Evolutionary conservation across 345 rosid species (phyloP).

Genomic region (Dipteronia sinensis): DNA sequence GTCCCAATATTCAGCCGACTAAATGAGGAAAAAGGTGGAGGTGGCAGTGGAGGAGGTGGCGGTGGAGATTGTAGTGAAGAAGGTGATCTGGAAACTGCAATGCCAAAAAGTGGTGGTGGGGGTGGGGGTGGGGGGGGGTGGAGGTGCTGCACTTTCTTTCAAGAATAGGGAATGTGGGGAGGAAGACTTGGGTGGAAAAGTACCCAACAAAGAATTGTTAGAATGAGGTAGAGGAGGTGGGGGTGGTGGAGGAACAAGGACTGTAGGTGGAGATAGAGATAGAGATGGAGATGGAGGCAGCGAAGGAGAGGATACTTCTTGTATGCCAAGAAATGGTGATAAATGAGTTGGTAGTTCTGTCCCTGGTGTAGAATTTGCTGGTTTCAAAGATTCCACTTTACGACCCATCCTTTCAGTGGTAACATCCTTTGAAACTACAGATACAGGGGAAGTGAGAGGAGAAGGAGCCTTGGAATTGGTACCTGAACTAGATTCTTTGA

Average conservation of each 20-base stretch:
- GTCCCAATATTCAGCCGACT: constrained; percentile 28
- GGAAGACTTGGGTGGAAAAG: constrained; percentile 9
- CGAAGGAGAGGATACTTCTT: constrained; percentile 32
- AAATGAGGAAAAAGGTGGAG: constrained; percentile 33
- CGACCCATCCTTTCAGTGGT: constrained; percentile 16
- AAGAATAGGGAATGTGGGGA: neutral
- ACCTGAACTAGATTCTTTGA: constrained; percentile 50
- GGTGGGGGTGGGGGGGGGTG: constrained; percentile 19
- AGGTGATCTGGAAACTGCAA: constrained; percentile 27
- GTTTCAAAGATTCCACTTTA: constrained; percentile 33
- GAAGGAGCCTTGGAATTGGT: constrained; percentile 37
- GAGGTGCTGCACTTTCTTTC: neutral
- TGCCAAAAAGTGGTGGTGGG: constrained; percentile 27
- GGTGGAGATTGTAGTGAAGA: constrained; percentile 29
- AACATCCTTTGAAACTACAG: constrained; percentile 42
- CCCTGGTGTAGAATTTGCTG: constrained; percentile 37
- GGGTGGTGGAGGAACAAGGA: constrained; percentile 33
- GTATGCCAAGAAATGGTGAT: constrained; percentile 33
- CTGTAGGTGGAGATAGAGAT: constrained; percentile 32
- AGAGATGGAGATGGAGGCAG: constrained; percentile 25
- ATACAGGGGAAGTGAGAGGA: constrained; percentile 26
- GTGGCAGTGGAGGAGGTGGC: constrained; percentile 35
- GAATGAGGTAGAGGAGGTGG: constrained; percentile 24
- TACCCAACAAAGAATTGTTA: neutral
- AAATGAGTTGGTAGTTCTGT: constrained; percentile 31